These are phyloP conservation scores for Cyclanthera cordifolia DNA, from an alignment of 306 rosid genomes.

Conservation along the genomic window DNA sequence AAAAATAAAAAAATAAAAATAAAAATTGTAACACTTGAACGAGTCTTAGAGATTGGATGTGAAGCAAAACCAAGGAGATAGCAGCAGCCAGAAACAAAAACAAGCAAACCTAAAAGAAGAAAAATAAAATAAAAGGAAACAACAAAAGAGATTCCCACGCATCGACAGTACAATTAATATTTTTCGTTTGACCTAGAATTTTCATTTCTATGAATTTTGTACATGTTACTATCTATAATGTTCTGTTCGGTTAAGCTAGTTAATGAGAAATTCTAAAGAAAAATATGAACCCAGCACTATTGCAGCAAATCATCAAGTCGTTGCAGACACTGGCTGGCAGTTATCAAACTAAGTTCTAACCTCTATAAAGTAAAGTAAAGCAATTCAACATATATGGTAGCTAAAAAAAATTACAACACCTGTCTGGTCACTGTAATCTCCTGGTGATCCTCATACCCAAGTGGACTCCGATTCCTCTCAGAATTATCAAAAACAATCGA, in stretches of 20 bases:
- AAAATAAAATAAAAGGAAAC: neutral
- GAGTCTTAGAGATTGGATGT: neutral
- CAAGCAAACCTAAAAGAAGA: neutral
- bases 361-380: neutral
- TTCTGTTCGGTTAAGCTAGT: neutral
- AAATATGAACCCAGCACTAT: neutral
- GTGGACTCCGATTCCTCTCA: constrained; percentile 58
- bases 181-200: neutral
- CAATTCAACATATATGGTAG: neutral
- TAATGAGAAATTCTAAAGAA: too few species aligned
- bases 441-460: constrained; percentile 63
- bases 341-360: too few species aligned
- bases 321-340: neutral
- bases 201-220: neutral
- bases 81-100: neutral
- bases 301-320: neutral
- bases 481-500: constrained; percentile 74
- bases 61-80: neutral
- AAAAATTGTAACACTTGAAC: neutral
- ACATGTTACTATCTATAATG: neutral
- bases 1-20: too few species aligned
- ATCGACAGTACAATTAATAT: neutral
- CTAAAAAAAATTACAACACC: constrained; percentile 24
- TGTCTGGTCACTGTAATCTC: constrained; percentile 91
- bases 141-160: neutral